phyloP scores from a whole-genome alignment of 768 basidiomycete genomes.

The Neoboletus subvelutipes region DNA sequence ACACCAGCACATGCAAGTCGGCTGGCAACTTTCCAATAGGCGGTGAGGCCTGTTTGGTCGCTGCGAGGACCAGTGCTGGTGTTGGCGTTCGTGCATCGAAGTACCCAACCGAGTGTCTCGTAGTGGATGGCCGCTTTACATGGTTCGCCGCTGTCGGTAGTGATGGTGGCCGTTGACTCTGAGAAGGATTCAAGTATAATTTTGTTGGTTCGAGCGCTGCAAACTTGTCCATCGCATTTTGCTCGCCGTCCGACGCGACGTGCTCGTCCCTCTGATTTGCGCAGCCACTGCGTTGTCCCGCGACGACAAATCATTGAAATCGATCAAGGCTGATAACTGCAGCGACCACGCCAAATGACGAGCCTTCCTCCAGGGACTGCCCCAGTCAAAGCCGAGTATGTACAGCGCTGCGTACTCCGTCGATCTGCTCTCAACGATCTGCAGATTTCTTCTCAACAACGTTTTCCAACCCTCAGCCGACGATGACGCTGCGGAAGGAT shows the following conservation, averaged over 20 bases:
- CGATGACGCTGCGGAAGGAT: conserved; percentile 67
- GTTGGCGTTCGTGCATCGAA: conserved; percentile 2
- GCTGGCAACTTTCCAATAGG: conserved; percentile 79
- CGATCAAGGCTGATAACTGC: not conserved
- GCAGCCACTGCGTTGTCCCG: conserved; percentile 10
- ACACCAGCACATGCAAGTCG: conserved; percentile 71
- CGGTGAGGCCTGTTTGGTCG: conserved; percentile 28
- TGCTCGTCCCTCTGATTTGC: not conserved
- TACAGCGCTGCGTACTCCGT: not conserved
- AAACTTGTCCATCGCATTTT: conserved; percentile 74
- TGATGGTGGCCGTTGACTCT: conserved; percentile 24
- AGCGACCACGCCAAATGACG: conserved; percentile 2
- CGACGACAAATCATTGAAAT: not conserved
- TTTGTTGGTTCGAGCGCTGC: conserved; percentile 77
- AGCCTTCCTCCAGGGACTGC: conserved; percentile 45
- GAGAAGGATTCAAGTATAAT: conserved; percentile 42
- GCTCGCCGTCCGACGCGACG: conserved; percentile 5
- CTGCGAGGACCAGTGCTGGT: conserved; percentile 14
- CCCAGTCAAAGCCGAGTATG: conserved; percentile 53
- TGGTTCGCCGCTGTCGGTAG: conserved; percentile 12
- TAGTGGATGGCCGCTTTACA: conserved; percentile 9
- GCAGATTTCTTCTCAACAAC: conserved; percentile 42
- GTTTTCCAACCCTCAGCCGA: conserved; percentile 36
- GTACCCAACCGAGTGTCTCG: conserved; percentile 7
- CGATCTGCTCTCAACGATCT: not conserved